Conservation (phyloP, 1,284 basidiomycete species). For the Trichosporon sp. region DNA sequence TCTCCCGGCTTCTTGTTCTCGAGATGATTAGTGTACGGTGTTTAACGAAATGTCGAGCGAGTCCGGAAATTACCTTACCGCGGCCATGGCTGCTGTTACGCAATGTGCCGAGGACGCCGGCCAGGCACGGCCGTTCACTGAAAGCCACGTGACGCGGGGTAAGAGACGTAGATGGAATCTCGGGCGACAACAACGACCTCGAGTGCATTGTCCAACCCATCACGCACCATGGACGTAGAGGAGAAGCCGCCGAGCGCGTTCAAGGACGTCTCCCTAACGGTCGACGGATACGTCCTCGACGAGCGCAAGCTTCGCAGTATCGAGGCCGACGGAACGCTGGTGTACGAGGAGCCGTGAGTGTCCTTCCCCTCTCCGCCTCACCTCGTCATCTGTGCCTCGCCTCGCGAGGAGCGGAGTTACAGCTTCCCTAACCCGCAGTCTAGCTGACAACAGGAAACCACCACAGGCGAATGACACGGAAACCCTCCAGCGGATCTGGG, state of each 20-base stretch:
- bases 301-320: slow-evolving; percentile 36
- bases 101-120: background rate
- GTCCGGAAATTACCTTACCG: background rate
- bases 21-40: background rate
- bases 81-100: background rate
- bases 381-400: too few relatives aligned
- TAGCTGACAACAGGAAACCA: slow-evolving; percentile 28
- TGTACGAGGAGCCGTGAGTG: slow-evolving; percentile 42
- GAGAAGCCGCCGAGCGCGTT: slow-evolving; percentile 24
- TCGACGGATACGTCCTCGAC: slow-evolving; percentile 45
- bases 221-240: slow-evolving; percentile 27
- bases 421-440: too few relatives aligned
- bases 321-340: slow-evolving; percentile 40
- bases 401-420: too few relatives aligned
- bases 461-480: slow-evolving; percentile 42
- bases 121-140: background rate
- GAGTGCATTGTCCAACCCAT: background rate
- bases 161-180: background rate
- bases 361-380: background rate
- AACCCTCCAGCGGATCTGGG: slow-evolving; percentile 48
- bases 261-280: slow-evolving; percentile 33
- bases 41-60: background rate
- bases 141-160: slow-evolving; percentile 11
- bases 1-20: slow-evolving; percentile 4
- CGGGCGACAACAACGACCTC: background rate